These are phyloP conservation scores for Cystobasidium slooffiae DNA, from an alignment of 1,284 basidiomycete genomes.

Conservation along the genomic window DNA sequence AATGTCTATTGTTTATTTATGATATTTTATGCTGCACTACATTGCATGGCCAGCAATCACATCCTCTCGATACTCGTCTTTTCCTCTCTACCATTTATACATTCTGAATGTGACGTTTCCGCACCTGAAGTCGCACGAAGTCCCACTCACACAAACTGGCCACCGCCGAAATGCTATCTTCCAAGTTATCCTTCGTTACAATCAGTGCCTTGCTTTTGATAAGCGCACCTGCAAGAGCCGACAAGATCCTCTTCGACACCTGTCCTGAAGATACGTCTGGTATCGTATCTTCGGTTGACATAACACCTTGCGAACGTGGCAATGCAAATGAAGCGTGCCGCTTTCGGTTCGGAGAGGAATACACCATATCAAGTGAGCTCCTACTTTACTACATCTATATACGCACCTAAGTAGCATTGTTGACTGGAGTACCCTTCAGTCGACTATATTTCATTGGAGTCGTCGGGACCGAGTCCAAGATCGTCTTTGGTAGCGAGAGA, in stretches of 20 bases:
- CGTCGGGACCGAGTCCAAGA: slow-evolving; percentile 28
- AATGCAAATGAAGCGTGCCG: slow-evolving; percentile 39
- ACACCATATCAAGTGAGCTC: too few species aligned
- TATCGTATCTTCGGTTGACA: slow-evolving; percentile 32
- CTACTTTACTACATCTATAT: too few species aligned
- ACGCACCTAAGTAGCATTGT: too few species aligned
- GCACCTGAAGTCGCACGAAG: too few species aligned
- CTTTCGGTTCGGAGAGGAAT: slow-evolving; percentile 44
- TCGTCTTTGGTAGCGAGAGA: slow-evolving; percentile 38
- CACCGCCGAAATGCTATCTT: neutral
- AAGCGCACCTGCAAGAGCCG: neutral
- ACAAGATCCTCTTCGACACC: neutral
- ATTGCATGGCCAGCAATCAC: too few species aligned
- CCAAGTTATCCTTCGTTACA: neutral
- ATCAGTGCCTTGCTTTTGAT: neutral
- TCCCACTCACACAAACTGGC: too few species aligned
- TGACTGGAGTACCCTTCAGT: too few species aligned
- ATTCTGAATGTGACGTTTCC: too few species aligned
- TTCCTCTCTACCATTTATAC: too few species aligned
- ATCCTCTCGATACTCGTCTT: too few species aligned
- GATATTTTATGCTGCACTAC: too few species aligned
- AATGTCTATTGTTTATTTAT: too few species aligned
- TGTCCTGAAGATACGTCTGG: slow-evolving; percentile 15
- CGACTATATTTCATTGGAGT: slow-evolving; percentile 31
- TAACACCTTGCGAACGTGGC: slow-evolving; percentile 41